A percentile compares a stretch with the other conserved stretches of the same genome.
Conservation (phyloP, 257 asterid genomes). For the Scutellaria minor region DNA sequence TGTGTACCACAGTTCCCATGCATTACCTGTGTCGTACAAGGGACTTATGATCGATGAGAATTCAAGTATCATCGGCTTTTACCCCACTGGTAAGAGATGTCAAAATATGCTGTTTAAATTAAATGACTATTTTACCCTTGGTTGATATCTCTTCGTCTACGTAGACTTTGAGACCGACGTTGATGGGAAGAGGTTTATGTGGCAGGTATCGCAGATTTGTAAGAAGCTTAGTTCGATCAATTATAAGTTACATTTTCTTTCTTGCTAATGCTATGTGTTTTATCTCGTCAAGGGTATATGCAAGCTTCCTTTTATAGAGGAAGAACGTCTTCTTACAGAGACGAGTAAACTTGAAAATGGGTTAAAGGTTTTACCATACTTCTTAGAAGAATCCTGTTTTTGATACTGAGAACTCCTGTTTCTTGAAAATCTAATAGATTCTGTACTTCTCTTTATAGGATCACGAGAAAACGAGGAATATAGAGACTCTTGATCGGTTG, state of each 20-base stretch:
- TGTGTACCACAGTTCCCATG: constrained; percentile 47
- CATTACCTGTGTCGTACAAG: constrained; percentile 51
- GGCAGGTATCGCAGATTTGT: constrained; percentile 51
- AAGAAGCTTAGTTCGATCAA: not conserved
- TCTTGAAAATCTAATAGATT: not conserved
- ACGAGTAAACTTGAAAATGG: constrained; percentile 46
- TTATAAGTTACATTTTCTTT: not conserved
- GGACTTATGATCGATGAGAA: constrained; percentile 50
- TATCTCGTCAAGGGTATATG: constrained; percentile 45
- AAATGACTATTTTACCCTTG: not conserved
- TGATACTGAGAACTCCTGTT: not conserved
- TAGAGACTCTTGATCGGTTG: constrained; percentile 29
- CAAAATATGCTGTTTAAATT: not conserved
- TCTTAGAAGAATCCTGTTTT: not conserved
- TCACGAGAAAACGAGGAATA: constrained; percentile 35
- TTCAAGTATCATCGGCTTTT: constrained; percentile 51
- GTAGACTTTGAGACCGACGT: constrained; percentile 54
- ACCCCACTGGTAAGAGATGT: constrained; percentile 49
- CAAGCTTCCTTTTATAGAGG: constrained; percentile 66
- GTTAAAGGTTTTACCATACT: constrained; percentile 44
- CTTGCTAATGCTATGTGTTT: not conserved
- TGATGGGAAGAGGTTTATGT: constrained; percentile 59
- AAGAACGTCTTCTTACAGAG: constrained; percentile 53
- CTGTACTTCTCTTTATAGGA: constrained; percentile 24
- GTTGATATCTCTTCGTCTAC: not conserved